These are phyloP conservation scores for Ascochyta koolunga DNA, from an alignment of 2,329 filamentous ascomycete species.

Conservation along the genomic window DNA sequence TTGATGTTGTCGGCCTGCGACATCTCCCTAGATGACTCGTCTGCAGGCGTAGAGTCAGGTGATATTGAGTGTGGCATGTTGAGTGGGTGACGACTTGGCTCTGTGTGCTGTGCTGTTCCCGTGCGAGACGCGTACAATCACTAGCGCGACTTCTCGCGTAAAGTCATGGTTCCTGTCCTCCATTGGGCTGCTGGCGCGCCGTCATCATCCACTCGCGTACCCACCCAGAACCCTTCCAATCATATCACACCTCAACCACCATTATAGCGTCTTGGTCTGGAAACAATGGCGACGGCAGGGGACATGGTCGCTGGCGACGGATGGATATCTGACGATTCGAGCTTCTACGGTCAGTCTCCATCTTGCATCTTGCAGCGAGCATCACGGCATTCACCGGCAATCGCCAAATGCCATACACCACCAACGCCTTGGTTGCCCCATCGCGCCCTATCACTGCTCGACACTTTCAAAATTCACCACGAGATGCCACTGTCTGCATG, in stretches of 20 bases:
- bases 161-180: conserved; percentile 13
- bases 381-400: conserved; percentile 11
- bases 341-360: conserved; percentile 50
- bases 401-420: neutral
- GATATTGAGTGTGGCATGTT: conserved; percentile 57
- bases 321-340: conserved; percentile 52
- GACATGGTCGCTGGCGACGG: conserved; percentile 39
- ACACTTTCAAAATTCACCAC: neutral
- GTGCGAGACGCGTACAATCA: conserved; percentile 20
- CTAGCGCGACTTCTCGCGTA: conserved; percentile 33
- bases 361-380: neutral
- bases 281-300: conserved; percentile 29
- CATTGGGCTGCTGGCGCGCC: neutral
- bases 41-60: conserved; percentile 46
- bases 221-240: conserved; percentile 14
- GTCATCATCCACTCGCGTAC: conserved; percentile 16
- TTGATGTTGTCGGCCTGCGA: conserved; percentile 49
- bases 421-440: neutral
- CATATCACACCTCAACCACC: conserved; percentile 7
- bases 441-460: neutral
- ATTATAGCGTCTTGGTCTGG: conserved; percentile 10
- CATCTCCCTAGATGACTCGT: conserved; percentile 42
- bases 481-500: neutral
- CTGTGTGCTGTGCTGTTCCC: conserved; percentile 8
- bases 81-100: neutral